These are phyloP conservation scores for Rhynchosporium graminicola DNA, from an alignment of 2,329 filamentous ascomycete genomes.

Conservation along the genomic window DNA sequence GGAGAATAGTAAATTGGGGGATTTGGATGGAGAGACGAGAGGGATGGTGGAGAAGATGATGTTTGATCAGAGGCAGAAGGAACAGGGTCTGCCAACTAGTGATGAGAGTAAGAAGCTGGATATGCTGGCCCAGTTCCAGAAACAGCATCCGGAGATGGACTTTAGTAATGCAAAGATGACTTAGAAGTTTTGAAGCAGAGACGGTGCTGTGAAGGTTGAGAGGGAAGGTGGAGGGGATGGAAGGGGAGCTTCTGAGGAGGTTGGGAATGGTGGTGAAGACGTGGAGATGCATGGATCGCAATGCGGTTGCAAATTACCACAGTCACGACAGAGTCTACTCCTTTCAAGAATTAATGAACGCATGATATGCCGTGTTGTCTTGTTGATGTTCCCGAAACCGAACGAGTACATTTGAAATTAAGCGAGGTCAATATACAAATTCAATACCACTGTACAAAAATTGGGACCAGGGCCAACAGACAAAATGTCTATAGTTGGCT, in stretches of 20 bases:
- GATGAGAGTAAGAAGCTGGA: slow-evolving; percentile 96
- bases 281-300: background rate
- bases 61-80: slow-evolving; percentile 98
- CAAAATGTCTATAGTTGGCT: background rate
- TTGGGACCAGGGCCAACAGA: background rate
- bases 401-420: background rate
- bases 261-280: background rate
- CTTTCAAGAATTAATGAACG: background rate
- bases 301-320: background rate
- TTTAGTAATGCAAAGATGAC: slow-evolving; percentile 70
- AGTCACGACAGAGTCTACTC: background rate
- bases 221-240: background rate
- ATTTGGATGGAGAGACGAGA: slow-evolving; percentile 91
- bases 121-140: slow-evolving; percentile 88
- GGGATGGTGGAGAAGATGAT: slow-evolving; percentile 99
- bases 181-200: slow-evolving; percentile 38
- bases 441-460: background rate
- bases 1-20: slow-evolving; percentile 86
- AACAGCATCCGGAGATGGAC: slow-evolving; percentile 56
- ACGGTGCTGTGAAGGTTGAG: background rate
- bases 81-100: slow-evolving; percentile 81
- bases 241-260: background rate
- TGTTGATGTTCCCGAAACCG: background rate
- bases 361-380: background rate
- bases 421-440: background rate